Evolutionary conservation across 306 rosid species (phyloP).

Genomic region (Casuarina glauca): DNA sequence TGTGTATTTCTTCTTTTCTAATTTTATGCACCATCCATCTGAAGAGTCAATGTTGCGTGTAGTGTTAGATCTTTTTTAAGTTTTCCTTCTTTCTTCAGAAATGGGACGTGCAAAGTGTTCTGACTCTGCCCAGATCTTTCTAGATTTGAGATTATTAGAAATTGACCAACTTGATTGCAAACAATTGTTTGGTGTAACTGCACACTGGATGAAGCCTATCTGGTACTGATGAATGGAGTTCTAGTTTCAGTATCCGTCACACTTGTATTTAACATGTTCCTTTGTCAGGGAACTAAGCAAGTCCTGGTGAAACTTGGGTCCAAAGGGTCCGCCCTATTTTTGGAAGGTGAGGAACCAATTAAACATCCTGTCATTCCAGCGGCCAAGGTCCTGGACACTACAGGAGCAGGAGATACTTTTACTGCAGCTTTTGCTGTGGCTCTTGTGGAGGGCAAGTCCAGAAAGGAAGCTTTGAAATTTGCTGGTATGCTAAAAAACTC

Average conservation of each 20-base stretch:
- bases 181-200: slow-evolving; percentile 1
- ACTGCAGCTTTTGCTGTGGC: slow-evolving; percentile 95
- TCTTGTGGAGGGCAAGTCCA: slow-evolving; percentile 77
- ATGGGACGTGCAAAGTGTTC: not conserved
- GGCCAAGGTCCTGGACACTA: slow-evolving; percentile 68
- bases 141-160: not conserved
- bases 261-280: slow-evolving; percentile 17
- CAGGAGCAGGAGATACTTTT: slow-evolving; percentile 96
- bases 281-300: slow-evolving; percentile 78
- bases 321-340: slow-evolving; percentile 80
- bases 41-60: not conserved
- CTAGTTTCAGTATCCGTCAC: not conserved
- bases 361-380: slow-evolving; percentile 64
- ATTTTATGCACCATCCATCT: not conserved
- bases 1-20: not conserved
- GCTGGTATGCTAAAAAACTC: slow-evolving; percentile 49
- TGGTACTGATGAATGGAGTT: not conserved
- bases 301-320: slow-evolving; percentile 87
- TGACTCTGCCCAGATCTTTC: not conserved
- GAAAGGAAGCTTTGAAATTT: slow-evolving; percentile 67
- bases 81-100: not conserved
- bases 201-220: not conserved
- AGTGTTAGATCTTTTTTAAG: not conserved
- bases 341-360: slow-evolving; percentile 80
- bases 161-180: not conserved